Base-by-base conservation (phyloP, 2,329 filamentous ascomycete species). In the Botrytis porri region DNA sequence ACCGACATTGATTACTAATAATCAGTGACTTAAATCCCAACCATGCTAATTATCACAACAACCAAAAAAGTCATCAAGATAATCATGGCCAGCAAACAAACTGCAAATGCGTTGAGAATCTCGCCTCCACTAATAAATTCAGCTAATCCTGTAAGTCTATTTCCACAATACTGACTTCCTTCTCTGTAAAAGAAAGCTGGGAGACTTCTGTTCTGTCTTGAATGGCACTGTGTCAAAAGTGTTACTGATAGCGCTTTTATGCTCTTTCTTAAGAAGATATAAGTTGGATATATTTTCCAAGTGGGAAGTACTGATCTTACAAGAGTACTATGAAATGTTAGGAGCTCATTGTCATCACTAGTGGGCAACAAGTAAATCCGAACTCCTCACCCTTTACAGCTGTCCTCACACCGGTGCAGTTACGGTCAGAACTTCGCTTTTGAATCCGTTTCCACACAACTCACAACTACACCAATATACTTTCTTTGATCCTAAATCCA, bases 401-500 rank as follows among this genome's bases (percentile, higher is more conserved):
- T 89, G 85, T 67, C 84, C 87, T 0, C 83, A 87, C 70, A 94
- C 90, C 0, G 93, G 93, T 74, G 92, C 92, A 22, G 88, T 95
- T 45, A 95, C 93, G 1, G 93, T 89, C 3, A 86, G 93, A 20
- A 95, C 93, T 1, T 88, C 89, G 4, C 85, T 93, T 9, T 81
- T 92, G 25, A 75, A 83, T 14, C 90, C 90, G 59, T 95, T 94
- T 79, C 79, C 84, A 1, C 90, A 76, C 79, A 0, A 80, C 86
- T 1, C 91, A 94, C 79, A 89, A 90, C 78, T 91, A 89, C 91
- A 95, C 79, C 90, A 91, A 78, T 91, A 89, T 75, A 82, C 86
- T 3, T 92, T 94, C 80, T 92, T 92, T 81, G 83, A 89, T 66
- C 81, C 86, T 0, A 74, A 79, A 1, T 82, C 81, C 3, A 83